A percentile compares a stretch with the other conserved stretches of the same genome.
These are phyloP conservation scores for Rhodotorula paludigena DNA, from an alignment of 768 basidiomycete genomes.

Conservation along the genomic window DNA sequence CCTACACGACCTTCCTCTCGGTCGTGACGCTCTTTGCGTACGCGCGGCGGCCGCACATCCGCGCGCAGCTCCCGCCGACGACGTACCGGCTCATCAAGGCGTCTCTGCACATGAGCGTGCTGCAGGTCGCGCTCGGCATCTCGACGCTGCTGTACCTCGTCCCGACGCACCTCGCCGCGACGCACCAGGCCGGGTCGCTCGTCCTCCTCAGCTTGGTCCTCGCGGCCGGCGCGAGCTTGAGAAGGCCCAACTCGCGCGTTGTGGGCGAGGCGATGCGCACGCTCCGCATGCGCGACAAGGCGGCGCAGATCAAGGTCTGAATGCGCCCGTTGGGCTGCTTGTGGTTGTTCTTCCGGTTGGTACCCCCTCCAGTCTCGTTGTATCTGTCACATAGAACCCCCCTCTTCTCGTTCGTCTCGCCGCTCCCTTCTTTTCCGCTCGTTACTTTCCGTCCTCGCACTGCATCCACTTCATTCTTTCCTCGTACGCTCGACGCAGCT, in stretches of 20 bases:
- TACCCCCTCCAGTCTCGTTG: no score
- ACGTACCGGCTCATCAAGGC: slow-evolving; percentile 59
- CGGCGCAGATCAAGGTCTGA: slow-evolving; percentile 14
- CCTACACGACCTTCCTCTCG: slow-evolving; percentile 72
- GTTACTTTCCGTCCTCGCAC: no score
- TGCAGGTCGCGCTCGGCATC: slow-evolving; percentile 72
- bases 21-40: slow-evolving; percentile 62
- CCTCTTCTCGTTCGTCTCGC: no score
- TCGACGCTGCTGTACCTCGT: slow-evolving; percentile 86
- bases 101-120: slow-evolving; percentile 46
- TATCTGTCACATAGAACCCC: no score
- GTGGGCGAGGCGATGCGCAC: slow-evolving; percentile 10
- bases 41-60: slow-evolving; percentile 48
- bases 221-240: slow-evolving; percentile 49
- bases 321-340: no score
- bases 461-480: no score
- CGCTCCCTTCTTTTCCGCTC: no score
- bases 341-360: no score
- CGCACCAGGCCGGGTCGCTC: slow-evolving; percentile 93
- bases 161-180: slow-evolving; percentile 82
- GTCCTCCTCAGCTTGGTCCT: slow-evolving; percentile 75
- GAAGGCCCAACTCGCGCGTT: slow-evolving; percentile 15
- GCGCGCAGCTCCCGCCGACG: slow-evolving; percentile 27
- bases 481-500: no score
- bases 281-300: slow-evolving; percentile 2